Percentiles rank a stretch among this genome's conserved stretches.
These are phyloP conservation scores for Yamadazyma kitorensis DNA, from an alignment of 805 yeast species.

Conservation along the genomic window DNA sequence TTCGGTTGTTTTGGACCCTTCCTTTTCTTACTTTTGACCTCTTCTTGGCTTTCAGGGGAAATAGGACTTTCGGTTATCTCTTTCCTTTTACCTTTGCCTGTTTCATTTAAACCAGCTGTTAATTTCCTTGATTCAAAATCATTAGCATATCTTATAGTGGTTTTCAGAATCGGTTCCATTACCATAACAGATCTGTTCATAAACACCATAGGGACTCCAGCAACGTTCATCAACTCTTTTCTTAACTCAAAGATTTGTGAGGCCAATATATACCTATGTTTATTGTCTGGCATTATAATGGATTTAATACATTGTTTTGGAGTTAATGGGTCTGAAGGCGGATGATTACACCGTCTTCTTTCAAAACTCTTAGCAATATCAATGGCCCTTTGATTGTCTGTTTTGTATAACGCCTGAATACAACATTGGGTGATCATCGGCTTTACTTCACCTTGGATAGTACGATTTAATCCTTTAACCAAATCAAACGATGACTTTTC, in stretches of 20 bases:
- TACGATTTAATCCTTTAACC: constrained; percentile 74
- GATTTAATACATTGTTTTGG: constrained; percentile 76
- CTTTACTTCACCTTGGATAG: constrained; percentile 82
- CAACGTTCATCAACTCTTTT: constrained; percentile 63
- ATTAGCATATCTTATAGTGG: constrained; percentile 45
- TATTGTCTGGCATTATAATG: constrained; percentile 70
- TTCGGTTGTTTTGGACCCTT: constrained; percentile 82
- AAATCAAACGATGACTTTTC: constrained; percentile 70
- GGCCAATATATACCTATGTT: constrained; percentile 88
- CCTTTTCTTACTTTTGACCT: constrained; percentile 41
- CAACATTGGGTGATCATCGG: constrained; percentile 95
- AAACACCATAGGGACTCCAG: constrained; percentile 88
- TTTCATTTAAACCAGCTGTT: constrained; percentile 73
- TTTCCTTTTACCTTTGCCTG: constrained; percentile 21
- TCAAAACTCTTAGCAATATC: constrained; percentile 79
- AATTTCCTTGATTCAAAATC: constrained; percentile 65
- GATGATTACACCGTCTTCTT: constrained; percentile 90
- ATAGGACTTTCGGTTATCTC: constrained; percentile 9
- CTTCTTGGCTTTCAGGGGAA: constrained; percentile 4
- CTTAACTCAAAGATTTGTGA: constrained; percentile 75
- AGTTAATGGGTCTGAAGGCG: constrained; percentile 55
- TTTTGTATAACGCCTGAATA: constrained; percentile 76
- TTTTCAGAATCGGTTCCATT: constrained; percentile 87
- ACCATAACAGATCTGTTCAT: constrained; percentile 92
- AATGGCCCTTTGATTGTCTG: constrained; percentile 72